Evolutionary conservation across 169 alveolate genomes (phyloP).

Genomic region (Plasmodium chabaudi): DNA sequence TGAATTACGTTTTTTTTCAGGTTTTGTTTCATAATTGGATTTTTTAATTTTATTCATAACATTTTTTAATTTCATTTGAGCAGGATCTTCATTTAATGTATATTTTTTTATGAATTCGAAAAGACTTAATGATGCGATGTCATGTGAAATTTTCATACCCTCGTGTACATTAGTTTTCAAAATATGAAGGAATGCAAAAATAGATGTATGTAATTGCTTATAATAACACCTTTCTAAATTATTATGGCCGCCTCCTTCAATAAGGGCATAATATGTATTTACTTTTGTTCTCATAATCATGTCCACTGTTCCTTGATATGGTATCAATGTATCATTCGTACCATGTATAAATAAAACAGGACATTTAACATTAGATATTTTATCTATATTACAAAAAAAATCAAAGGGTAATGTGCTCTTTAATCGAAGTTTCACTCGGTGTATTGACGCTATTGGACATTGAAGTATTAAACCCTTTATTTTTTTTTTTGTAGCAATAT

Average conservation of each 20-base stretch:
- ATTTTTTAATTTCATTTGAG: constrained; percentile 17
- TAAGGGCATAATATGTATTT: constrained; percentile 80
- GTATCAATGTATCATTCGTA: constrained; percentile 92
- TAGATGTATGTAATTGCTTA: constrained; percentile 64
- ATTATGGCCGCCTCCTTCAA: constrained; percentile 83
- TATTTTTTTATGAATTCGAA: constrained; percentile 26
- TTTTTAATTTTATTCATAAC: no score
- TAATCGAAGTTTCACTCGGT: constrained; percentile 86
- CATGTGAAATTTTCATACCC: constrained; percentile 28
- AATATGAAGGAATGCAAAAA: constrained; percentile 53
- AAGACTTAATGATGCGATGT: constrained; percentile 22
- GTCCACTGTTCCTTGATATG: constrained; percentile 81
- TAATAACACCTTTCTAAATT: constrained; percentile 78
- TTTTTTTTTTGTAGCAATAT: constrained; percentile 85
- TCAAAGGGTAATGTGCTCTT: constrained; percentile 93
- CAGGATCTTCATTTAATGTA: not conserved
- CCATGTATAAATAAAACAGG: constrained; percentile 93
- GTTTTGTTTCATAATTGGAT: no score
- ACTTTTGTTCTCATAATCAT: constrained; percentile 78
- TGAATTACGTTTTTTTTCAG: no score
- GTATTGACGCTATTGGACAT: constrained; percentile 91
- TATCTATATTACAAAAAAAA: constrained; percentile 92
- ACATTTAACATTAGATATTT: constrained; percentile 80
- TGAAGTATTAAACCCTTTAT: constrained; percentile 90
- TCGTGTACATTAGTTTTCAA: constrained; percentile 44